Base-by-base conservation (phyloP, 2,329 filamentous ascomycete genomes). In the Penicillium griseofulvum region DNA sequence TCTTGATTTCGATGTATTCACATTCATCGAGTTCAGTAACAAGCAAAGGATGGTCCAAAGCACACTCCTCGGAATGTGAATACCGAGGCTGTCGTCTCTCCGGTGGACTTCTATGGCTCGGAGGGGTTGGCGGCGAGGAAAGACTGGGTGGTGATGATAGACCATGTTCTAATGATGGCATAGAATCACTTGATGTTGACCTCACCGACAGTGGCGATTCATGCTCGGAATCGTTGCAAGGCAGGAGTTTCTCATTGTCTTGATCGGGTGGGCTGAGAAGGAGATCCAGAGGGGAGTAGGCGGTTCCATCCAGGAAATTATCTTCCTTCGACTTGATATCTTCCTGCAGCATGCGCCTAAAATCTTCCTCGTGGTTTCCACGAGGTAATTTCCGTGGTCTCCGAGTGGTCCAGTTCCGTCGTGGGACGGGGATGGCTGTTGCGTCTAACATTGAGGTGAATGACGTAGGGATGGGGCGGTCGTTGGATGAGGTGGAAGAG, bases 371-470 rank as follows among this genome's bases (percentile, higher is more conserved):
- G 70, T 75, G 64, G 68, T 78, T 68, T 59, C 73, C 67, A 67
- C 76, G 65, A 38, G 74, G 68, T 50, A 75, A 53, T 64, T 71
- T 70, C 57, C 75, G 68, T 61, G 76, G 64, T 54, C 71, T 65
- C 53, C 71, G 71, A 57, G 71, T 70, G 10, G 72, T 72, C 57
- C 71, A 69, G 4, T 71, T 73, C 43, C 71, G 71, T 41, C 71
- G 71, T 55, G 80, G 80, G 19, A 78, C 77, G 3, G 83, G 83
- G 46, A 87, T 86, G 2, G 81, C 73, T 2, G 84, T 87, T 43
- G 83, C 78, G 52, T 83, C 81, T 33, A 87, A 71, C 52, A 87
- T 71, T 10, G 81, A 82, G 26, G 81, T 82, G 48, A 85, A 78
- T 22, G 82, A 78, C n/a, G 79, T 76, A 16, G 81, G 80, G 5